Percentiles rank a stretch among this genome's conserved stretches.
phyloP scores from a whole-genome alignment of 2,329 filamentous ascomycete genomes.

The Colletotrichum filicis region DNA sequence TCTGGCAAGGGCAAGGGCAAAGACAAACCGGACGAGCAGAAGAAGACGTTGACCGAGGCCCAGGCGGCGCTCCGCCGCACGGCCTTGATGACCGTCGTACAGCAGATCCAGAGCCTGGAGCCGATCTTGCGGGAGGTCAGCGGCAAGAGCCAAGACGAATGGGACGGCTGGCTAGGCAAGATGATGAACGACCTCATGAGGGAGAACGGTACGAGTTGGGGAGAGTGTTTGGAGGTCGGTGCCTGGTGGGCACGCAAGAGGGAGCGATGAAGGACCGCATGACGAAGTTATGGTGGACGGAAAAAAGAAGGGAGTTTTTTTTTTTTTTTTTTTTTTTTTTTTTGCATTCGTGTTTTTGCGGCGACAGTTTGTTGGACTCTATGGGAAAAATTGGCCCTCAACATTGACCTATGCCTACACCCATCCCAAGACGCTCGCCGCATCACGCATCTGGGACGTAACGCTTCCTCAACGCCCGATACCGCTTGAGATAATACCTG shows the following conservation, averaged over 20 bases:
- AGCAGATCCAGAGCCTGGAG: slow-evolving; percentile 87
- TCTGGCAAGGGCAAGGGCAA: slow-evolving; percentile 58
- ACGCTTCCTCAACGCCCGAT: slow-evolving; percentile 84
- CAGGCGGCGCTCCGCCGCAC: slow-evolving; percentile 82
- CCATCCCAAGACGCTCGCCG: not conserved
- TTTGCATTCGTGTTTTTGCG: slow-evolving; percentile 21
- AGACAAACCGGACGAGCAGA: slow-evolving; percentile 45
- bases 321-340: slow-evolving; percentile 17
- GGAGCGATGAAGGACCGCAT: slow-evolving; percentile 34
- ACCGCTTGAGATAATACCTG: slow-evolving; percentile 93
- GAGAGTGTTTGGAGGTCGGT: slow-evolving; percentile 87
- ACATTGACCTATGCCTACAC: not conserved
- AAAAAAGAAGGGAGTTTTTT: slow-evolving; percentile 27
- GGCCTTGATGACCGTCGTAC: slow-evolving; percentile 83
- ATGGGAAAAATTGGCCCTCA: not conserved
- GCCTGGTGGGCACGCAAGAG: slow-evolving; percentile 90
- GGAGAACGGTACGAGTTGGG: slow-evolving; percentile 81
- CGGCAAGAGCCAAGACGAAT: slow-evolving; percentile 90
- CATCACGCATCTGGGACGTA: slow-evolving; percentile 60
- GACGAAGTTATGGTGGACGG: not conserved
- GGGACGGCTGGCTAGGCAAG: slow-evolving; percentile 88
- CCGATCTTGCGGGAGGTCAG: slow-evolving; percentile 84
- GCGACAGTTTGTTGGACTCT: not conserved
- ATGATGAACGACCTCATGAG: slow-evolving; percentile 88
- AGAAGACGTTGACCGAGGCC: slow-evolving; percentile 69